These are phyloP conservation scores for Chaetomium tenue DNA, from an alignment of 495 filamentous ascomycete genomes.

Conservation along the genomic window DNA sequence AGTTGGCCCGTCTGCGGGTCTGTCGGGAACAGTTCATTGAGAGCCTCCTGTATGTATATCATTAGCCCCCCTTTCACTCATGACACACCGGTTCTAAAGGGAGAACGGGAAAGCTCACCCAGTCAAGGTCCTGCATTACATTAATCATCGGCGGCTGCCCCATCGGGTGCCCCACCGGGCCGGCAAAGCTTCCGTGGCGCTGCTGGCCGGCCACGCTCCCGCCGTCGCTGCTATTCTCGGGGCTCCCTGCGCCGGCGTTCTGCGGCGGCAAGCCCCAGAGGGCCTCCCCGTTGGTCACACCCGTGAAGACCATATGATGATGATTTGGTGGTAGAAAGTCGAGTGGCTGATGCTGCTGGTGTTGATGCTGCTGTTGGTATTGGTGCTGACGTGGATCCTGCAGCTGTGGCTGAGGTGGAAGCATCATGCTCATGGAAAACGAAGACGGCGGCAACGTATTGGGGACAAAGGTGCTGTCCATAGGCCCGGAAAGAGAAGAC, in stretches of 20 bases:
- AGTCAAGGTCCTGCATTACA: conserved; percentile 40
- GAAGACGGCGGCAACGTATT: background rate
- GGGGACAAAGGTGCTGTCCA: background rate
- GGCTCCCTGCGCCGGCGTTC: conserved; percentile 33
- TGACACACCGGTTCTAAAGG: background rate
- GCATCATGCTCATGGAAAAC: conserved; percentile 5
- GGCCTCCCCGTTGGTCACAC: conserved; percentile 47
- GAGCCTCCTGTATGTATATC: conserved; percentile 27
- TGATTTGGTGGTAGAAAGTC: background rate
- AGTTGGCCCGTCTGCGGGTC: conserved; percentile 42
- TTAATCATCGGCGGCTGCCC: background rate
- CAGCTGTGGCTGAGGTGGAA: background rate
- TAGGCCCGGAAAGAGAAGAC: background rate
- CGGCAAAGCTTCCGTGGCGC: conserved; percentile 18
- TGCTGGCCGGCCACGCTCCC: conserved; percentile 30
- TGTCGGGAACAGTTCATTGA: conserved; percentile 38
- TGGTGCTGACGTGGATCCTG: background rate
- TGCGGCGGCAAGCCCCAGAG: conserved; percentile 44
- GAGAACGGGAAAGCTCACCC: conserved; percentile 30
- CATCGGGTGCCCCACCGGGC: background rate
- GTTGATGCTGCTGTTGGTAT: conserved; percentile 19
- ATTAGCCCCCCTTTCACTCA: background rate
- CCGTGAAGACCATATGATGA: conserved; percentile 41
- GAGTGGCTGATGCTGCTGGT: conserved; percentile 13
- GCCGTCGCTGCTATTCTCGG: conserved; percentile 38